Conservation (phyloP, 2,329 filamentous ascomycete species). For the Trichophyton mentagrophytes region DNA sequence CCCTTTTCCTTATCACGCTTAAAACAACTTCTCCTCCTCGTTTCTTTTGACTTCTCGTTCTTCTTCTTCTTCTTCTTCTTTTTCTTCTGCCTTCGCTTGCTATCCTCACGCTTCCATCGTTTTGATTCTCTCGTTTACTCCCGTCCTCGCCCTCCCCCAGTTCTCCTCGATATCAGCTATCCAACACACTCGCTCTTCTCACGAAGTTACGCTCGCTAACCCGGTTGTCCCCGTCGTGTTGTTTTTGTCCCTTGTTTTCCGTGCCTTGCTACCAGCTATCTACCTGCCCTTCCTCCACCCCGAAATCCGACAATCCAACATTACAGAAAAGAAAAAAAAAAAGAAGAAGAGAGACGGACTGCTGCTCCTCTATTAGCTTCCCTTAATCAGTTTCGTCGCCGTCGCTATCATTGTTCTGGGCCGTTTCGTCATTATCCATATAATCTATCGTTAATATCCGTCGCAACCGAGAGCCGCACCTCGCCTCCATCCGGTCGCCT, state of each 20-base stretch:
- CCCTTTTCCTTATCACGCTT: not conserved
- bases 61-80: conserved; percentile 7
- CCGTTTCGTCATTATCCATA: not conserved
- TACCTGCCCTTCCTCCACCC: not conserved
- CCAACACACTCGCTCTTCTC: conserved; percentile 25
- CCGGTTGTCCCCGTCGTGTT: conserved; percentile 15
- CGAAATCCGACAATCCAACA: too few relatives aligned
- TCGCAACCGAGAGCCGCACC: not conserved
- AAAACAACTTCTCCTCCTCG: not conserved
- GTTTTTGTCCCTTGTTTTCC: conserved; percentile 5
- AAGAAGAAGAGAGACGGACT: not conserved
- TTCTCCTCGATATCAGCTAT: not conserved
- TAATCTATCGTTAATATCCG: conserved; percentile 1
- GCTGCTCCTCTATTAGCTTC: not conserved
- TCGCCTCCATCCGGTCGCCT: not conserved
- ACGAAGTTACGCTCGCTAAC: conserved; percentile 30
- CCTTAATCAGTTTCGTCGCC: not conserved
- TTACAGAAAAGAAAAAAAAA: not conserved
- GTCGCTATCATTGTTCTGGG: not conserved
- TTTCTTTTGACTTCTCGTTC: not conserved
- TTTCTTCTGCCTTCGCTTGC: conserved; percentile 17
- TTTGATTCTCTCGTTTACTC: conserved; percentile 3
- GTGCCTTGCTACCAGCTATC: conserved; percentile 19
- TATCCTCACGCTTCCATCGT: conserved; percentile 6
- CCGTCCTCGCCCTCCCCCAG: too few relatives aligned